Evolutionary conservation across 2,329 filamentous ascomycete species (phyloP).

Genomic region (Atkinsonella hypoxylon): DNA sequence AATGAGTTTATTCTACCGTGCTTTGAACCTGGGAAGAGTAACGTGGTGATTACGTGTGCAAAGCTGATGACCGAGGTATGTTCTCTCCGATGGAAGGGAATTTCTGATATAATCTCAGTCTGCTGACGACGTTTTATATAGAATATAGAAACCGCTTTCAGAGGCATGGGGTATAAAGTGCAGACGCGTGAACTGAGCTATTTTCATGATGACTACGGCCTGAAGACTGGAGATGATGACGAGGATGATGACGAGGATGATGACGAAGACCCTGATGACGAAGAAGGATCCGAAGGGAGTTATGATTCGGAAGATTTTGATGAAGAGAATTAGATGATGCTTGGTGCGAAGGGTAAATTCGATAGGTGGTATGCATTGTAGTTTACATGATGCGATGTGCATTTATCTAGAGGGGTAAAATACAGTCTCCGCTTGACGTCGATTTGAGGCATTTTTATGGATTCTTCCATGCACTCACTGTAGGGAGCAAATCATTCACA

Average conservation of each 20-base stretch:
- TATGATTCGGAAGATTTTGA: conserved; percentile 1
- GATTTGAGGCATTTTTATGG: no score
- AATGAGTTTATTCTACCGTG: conserved; percentile 64
- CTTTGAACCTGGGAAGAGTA: conserved; percentile 69
- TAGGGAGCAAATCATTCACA: no score
- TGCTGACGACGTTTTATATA: conserved; percentile 34
- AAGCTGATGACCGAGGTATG: conserved; percentile 74
- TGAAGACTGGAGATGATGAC: conserved; percentile 54
- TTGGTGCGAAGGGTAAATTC: no score
- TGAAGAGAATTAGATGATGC: no score
- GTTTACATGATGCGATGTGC: no score
- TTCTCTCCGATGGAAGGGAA: conserved; percentile 10
- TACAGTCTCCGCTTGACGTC: no score
- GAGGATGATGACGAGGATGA: conserved; percentile 38
- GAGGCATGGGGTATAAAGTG: conserved; percentile 65
- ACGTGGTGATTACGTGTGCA: conserved; percentile 81
- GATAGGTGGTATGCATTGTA: no score
- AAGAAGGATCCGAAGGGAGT: conserved; percentile 5
- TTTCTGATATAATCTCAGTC: not conserved
- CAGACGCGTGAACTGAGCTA: conserved; percentile 61
- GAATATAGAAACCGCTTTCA: conserved; percentile 58
- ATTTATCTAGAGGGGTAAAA: no score
- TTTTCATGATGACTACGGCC: conserved; percentile 84
- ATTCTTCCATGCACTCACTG: no score
- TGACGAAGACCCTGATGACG: no score